Evolutionary conservation across 73 alveolate species (phyloP).

Genomic region (Tetrahymena malaccensis): DNA sequence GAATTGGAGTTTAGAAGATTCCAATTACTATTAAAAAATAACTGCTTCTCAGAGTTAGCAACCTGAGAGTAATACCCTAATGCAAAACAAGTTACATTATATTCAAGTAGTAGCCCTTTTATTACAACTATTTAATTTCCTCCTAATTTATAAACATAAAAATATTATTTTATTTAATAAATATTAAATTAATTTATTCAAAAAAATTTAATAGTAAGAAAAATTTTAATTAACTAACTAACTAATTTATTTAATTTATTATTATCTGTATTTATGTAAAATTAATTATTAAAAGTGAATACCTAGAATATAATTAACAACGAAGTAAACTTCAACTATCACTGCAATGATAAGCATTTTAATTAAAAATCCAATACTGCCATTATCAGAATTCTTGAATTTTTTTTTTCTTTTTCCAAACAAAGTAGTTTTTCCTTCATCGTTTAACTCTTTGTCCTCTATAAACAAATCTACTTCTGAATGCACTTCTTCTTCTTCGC

Average conservation of each 20-base stretch:
- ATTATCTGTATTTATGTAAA: too few relatives aligned
- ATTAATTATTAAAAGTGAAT: neutral
- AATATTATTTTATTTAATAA: too few relatives aligned
- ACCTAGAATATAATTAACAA: slow-evolving; percentile 19
- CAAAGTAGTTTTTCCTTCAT: slow-evolving; percentile 22
- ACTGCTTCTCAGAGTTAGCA: neutral
- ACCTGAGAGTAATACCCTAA: neutral
- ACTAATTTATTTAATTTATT: too few relatives aligned
- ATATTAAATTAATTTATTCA: too few relatives aligned
- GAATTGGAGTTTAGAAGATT: neutral
- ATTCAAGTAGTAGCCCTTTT: neutral
- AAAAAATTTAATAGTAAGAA: too few relatives aligned
- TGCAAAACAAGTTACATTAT: neutral
- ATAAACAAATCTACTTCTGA: slow-evolving; percentile 10
- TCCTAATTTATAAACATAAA: neutral
- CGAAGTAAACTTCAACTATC: slow-evolving; percentile 12
- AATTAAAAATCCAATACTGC: slow-evolving; percentile 19
- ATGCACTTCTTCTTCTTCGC: slow-evolving; percentile 35
- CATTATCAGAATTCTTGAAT: slow-evolving; percentile 25
- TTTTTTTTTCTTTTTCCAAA: slow-evolving; percentile 27
- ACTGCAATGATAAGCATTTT: slow-evolving; percentile 20
- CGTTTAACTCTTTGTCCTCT: slow-evolving; percentile 6
- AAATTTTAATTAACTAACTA: too few relatives aligned
- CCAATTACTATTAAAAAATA: neutral
- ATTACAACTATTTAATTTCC: neutral